Base-by-base conservation (phyloP, 2,329 filamentous ascomycete species). In the Microcyclospora tardicrescens region DNA sequence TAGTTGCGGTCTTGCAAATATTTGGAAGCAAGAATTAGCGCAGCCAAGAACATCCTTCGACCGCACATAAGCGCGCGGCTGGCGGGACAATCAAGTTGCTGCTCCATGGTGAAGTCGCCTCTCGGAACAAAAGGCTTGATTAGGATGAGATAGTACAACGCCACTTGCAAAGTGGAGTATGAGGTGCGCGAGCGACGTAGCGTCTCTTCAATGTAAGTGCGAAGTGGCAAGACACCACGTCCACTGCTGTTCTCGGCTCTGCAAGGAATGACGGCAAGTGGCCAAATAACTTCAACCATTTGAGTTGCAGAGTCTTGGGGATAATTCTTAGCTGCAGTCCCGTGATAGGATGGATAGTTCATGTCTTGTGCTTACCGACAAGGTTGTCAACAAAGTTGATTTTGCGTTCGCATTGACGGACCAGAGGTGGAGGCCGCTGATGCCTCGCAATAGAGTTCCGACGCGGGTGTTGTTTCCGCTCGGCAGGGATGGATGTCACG, bases 1-100 rank as follows among this genome's bases (percentile, higher is more conserved):
- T 93, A 98, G 65, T 96, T 98, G 51, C 89, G 81, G 60, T 98
- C 91, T 63, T 98, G 91, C 34, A 98, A 69, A 59, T 96, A 98
- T 67, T 98, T 98, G 28, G 91, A 96, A 2, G 91, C 91, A 40
- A 98, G 71, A 49, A 98, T 96, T 44, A 98, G 71, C 35, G 89
- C 87, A 10, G 91, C 80, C 38, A 98, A 73, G 59, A 98, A 96
- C 89, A 96, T 96, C 55, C 91, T 85, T 45, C 91, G 82, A 39
- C 91, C 91, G 62, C 91, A 96, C 63, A 94, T 87, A 56, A 98
- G 75, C 31, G 86, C 84, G 45, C 85, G 81, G 53, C 74, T 75
- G 38, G 77, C 74, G 43, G 80, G 75, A 43, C 73, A 72, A 52
- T 89, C 81, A 47, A 80, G 72, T 19, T 76, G 71, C 61, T 93